Conservation (phyloP, 192 early-diverging fungal genomes). For the Coemansia sp. region DNA sequence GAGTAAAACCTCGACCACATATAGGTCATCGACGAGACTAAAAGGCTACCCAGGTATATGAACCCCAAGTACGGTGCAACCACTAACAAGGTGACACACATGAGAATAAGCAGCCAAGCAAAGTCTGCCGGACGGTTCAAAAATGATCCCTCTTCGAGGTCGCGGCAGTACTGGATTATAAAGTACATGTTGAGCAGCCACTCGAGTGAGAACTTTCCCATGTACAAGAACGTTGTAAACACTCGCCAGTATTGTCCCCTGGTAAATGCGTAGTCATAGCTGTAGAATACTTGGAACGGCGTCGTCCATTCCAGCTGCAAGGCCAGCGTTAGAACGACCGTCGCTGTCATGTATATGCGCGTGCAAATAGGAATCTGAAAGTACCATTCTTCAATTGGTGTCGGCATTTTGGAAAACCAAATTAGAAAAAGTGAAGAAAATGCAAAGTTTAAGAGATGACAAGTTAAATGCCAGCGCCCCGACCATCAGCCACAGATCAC, state of each 20-base stretch:
- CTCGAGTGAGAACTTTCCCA: slow-evolving; percentile 88
- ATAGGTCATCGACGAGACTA: slow-evolving; percentile 89
- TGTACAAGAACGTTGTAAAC: slow-evolving; percentile 91
- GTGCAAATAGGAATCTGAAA: slow-evolving; percentile 86
- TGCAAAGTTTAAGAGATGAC: neutral
- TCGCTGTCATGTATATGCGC: slow-evolving; percentile 82
- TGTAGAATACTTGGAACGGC: slow-evolving; percentile 82
- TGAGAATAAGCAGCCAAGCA: slow-evolving; percentile 83
- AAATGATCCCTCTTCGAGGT: slow-evolving; percentile 95
- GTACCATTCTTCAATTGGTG: slow-evolving; percentile 85
- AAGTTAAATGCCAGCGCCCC: neutral
- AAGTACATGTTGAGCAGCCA: slow-evolving; percentile 95
- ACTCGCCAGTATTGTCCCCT: slow-evolving; percentile 91
- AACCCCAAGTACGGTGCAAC: slow-evolving; percentile 51
- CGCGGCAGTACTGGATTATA: slow-evolving; percentile 82
- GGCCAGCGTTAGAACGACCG: slow-evolving; percentile 73
- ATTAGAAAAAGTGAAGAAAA: neutral
- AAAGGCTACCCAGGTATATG: slow-evolving; percentile 80
- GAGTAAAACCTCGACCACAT: slow-evolving; percentile 98
- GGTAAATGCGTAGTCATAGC: slow-evolving; percentile 69
- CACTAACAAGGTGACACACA: slow-evolving; percentile 60
- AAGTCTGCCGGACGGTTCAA: slow-evolving; percentile 90
- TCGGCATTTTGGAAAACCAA: slow-evolving; percentile 44
- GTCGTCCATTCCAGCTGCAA: slow-evolving; percentile 86
- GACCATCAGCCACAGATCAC: neutral